Base-by-base conservation (phyloP, 2,329 filamentous ascomycete genomes). In the Trichophyton benhamiae region DNA sequence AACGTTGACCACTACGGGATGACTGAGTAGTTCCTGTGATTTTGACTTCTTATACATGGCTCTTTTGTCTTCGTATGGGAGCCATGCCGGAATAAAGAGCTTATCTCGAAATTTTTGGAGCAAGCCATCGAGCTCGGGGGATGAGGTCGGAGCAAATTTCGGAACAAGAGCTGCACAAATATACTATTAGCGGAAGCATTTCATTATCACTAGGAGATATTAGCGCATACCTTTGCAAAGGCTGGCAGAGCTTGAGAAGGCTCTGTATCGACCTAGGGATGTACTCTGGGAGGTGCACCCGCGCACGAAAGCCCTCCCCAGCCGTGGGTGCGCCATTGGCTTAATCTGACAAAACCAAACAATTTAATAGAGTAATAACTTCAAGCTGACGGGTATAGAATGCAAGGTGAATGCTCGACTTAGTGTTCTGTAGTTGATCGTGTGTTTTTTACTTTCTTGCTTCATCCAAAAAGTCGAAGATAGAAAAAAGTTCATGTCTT, bases 41-140 rank as follows among this genome's bases (percentile, higher is more conserved):
- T 74, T 70, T 42, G 70, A 72, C 36, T 70, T 63, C 58, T 72
- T 71, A 67, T 74, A 77, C 61, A 78, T 72, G 52, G 75, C 69
- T 46, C 68, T 70, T 62, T 70, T 70, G 61, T 78, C 76, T 48
- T 69, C 69, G 4, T 67, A 62, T 41, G 68, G 66, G 3, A 78
- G 71, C 42, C 71, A 71, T 57, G 69, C 70, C 30, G 76, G 77
- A 36, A 77, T 74, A 67, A 79, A 78, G 58, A 78, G 68, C 46
- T 74, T 71, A 63, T 77, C 66, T 65, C 76, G 76, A 67, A 75
- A 77, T 62, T 68, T 69, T 30, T 70, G 65, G 36, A 79, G 71
- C 57, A 74, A 68, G 49, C 72, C 65, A 65, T 77, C 72, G 61
- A 78, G 68, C 66, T 77, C 72, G 57, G 72, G 65, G 30, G 74